phyloP scores from a whole-genome alignment of 2,329 filamentous ascomycete species.

The Alternaria viburni region DNA sequence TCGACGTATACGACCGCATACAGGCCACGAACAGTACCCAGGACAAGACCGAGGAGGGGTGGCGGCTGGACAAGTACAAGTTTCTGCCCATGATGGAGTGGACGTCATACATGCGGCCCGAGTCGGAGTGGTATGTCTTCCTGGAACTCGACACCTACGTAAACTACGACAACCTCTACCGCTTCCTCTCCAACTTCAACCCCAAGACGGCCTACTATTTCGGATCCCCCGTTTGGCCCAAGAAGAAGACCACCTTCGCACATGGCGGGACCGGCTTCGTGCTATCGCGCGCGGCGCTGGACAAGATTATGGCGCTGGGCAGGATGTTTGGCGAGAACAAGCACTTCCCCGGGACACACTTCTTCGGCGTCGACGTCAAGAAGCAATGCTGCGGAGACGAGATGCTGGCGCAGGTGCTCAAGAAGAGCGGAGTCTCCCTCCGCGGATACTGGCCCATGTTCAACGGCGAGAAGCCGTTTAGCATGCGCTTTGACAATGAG shows the following conservation, averaged over 20 bases:
- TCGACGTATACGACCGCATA: constrained; percentile 57
- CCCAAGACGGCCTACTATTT: constrained; percentile 48
- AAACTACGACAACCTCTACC: constrained; percentile 50
- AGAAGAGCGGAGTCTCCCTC: constrained; percentile 43
- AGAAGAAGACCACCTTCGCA: constrained; percentile 47
- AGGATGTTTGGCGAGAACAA: constrained; percentile 45
- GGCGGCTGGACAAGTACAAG: constrained; percentile 65
- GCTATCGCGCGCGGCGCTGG: constrained; percentile 58
- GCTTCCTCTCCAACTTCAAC: constrained; percentile 49
- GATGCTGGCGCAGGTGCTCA: constrained; percentile 47
- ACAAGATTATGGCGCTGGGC: constrained; percentile 47
- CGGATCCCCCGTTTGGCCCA: constrained; percentile 48
- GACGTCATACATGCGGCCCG: constrained; percentile 47
- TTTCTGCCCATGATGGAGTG: constrained; percentile 63
- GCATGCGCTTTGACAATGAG: constrained; percentile 46
- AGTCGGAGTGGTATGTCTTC: constrained; percentile 46
- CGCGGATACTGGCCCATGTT: constrained; percentile 54
- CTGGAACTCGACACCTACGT: constrained; percentile 48
- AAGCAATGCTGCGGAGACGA: constrained; percentile 49
- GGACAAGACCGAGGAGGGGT: constrained; percentile 58
- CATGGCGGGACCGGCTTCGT: constrained; percentile 54
- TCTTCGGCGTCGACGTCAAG: constrained; percentile 45
- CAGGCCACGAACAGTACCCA: constrained; percentile 47
- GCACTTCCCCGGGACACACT: constrained; percentile 39
- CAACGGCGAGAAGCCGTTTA: constrained; percentile 51